Evolutionary conservation across 2,329 filamentous ascomycete genomes (phyloP).

Genomic region (Neofusicoccum sp.): DNA sequence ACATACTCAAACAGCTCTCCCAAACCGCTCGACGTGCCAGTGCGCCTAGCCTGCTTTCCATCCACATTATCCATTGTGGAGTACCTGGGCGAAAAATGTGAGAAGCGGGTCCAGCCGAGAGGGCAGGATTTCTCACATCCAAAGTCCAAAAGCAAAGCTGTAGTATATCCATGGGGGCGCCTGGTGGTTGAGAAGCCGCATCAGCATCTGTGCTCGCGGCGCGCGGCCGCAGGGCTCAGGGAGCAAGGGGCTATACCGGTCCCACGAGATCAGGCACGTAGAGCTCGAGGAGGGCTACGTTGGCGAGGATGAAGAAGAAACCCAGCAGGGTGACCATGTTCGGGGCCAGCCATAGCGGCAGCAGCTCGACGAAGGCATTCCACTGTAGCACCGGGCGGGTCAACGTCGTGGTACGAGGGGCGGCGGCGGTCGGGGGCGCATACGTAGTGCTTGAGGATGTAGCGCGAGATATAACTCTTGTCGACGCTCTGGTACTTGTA

Average conservation of each 20-base stretch:
- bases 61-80: slow-evolving; percentile 99
- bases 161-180: slow-evolving; percentile 91
- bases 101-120: slow-evolving; percentile 2
- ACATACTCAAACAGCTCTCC: slow-evolving; percentile 89
- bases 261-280: slow-evolving; percentile 88
- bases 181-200: slow-evolving; percentile 42
- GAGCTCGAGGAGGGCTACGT: slow-evolving; percentile 72
- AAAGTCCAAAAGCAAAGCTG: slow-evolving; percentile 91
- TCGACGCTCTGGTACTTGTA: slow-evolving; percentile 99
- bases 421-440: slow-evolving; percentile 34
- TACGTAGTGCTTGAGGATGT: slow-evolving; percentile 95
- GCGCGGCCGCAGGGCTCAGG: not conserved
- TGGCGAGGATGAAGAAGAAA: slow-evolving; percentile 89
- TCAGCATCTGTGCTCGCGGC: slow-evolving; percentile 7
- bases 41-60: slow-evolving; percentile 93
- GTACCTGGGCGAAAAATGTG: slow-evolving; percentile 50
- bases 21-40: slow-evolving; percentile 88
- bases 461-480: slow-evolving; percentile 88
- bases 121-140: slow-evolving; percentile 63
- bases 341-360: slow-evolving; percentile 94
- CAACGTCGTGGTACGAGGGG: slow-evolving; percentile 21
- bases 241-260: slow-evolving; percentile 60
- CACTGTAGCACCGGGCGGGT: slow-evolving; percentile 59
- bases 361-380: slow-evolving; percentile 89
- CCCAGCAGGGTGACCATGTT: slow-evolving; percentile 97